Evolutionary conservation across 1,139 yeast genomes (phyloP).

Genomic region (Geotrichum citri-aurantii): DNA sequence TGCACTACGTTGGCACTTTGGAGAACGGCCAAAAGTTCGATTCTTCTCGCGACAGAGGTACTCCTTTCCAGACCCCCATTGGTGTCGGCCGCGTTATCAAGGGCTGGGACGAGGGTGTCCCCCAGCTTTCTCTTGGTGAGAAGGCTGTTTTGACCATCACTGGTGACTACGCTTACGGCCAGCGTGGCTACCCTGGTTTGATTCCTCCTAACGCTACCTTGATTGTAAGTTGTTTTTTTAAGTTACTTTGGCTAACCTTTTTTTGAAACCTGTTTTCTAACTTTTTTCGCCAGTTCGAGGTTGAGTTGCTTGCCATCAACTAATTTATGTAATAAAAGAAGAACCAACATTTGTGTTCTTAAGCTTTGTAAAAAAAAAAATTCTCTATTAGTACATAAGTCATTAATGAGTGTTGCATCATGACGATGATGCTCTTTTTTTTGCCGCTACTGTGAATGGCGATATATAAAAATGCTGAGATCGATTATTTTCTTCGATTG

Average conservation of each 20-base stretch:
- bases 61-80: constrained; percentile 86
- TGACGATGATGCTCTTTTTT: background rate
- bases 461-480: background rate
- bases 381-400: background rate
- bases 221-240: constrained; percentile 32
- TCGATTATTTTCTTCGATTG: constrained; percentile 22
- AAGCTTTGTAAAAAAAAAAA: background rate
- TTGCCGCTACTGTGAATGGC: background rate
- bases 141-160: constrained; percentile 88
- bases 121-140: constrained; percentile 86
- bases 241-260: background rate
- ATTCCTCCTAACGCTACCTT: constrained; percentile 96
- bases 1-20: constrained; percentile 92
- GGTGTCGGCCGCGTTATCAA: constrained; percentile 95
- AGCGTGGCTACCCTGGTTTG: constrained; percentile 90
- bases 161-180: constrained; percentile 89
- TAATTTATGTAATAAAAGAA: constrained; percentile 15
- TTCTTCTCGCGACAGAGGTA: constrained; percentile 88
- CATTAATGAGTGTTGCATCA: background rate
- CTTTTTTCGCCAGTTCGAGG: constrained; percentile 53
- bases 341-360: background rate
- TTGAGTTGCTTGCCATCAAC: constrained; percentile 80
- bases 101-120: constrained; percentile 95
- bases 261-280: background rate
- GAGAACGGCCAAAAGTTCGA: constrained; percentile 94